Conservation (phyloP, 2,329 filamentous ascomycete genomes). For the Monilinia polystroma region DNA sequence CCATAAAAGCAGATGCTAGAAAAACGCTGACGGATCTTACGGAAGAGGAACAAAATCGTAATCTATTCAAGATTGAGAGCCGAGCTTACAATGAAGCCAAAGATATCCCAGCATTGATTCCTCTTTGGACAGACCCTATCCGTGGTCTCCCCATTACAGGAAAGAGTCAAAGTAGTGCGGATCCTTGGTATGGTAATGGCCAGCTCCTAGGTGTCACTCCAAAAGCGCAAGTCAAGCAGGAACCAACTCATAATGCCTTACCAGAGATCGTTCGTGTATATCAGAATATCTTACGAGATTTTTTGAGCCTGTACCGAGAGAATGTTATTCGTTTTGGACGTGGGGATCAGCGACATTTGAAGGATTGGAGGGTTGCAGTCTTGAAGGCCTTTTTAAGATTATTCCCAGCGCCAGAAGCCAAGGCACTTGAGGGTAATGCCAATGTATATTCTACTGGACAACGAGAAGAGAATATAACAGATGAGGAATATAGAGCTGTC, state of each 20-base stretch:
- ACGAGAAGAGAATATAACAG: background rate
- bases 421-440: constrained; percentile 13
- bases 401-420: constrained; percentile 8
- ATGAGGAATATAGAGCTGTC: constrained; percentile 13
- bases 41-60: constrained; percentile 27
- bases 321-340: background rate
- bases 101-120: constrained; percentile 33
- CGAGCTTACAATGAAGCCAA: constrained; percentile 33
- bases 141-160: constrained; percentile 30
- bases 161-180: constrained; percentile 6
- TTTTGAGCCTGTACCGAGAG: background rate
- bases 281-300: background rate
- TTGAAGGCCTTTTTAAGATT: constrained; percentile 10
- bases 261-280: background rate
- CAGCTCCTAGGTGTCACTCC: constrained; percentile 10
- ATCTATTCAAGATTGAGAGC: constrained; percentile 31
- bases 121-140: constrained; percentile 34
- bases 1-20: constrained; percentile 27
- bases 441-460: constrained; percentile 17
- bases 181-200: constrained; percentile 17
- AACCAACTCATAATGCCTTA: constrained; percentile 8
- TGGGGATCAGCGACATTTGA: constrained; percentile 3
- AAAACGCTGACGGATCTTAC: constrained; percentile 25
- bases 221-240: background rate
- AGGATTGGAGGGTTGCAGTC: background rate